These are phyloP conservation scores for Singerocomus rubriflavus DNA, from an alignment of 1,284 basidiomycete species.

Conservation along the genomic window DNA sequence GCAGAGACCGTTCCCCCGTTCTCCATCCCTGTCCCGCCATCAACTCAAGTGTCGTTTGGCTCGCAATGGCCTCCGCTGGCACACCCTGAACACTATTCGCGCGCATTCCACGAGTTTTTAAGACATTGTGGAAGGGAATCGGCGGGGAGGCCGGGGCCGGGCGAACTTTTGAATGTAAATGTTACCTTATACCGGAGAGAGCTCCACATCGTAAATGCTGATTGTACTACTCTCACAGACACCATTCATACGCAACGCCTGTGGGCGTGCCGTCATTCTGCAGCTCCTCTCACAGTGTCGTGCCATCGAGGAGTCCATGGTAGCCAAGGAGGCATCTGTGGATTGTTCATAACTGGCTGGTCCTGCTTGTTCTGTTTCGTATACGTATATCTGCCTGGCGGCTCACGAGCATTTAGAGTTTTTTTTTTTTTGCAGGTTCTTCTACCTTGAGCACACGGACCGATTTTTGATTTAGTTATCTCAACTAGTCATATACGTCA, in stretches of 20 bases:
- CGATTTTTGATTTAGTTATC: slow-evolving; percentile 4
- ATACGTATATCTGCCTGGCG: neutral
- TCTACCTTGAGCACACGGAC: neutral
- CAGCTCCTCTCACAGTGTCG: slow-evolving; percentile 66
- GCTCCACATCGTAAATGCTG: neutral
- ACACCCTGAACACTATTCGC: slow-evolving; percentile 59
- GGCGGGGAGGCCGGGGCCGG: slow-evolving; percentile 52
- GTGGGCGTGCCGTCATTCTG: slow-evolving; percentile 61
- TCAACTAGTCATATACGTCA: neutral
- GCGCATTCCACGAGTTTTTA: slow-evolving; percentile 72
- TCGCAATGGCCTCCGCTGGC: slow-evolving; percentile 63
- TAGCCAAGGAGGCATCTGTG: slow-evolving; percentile 36
- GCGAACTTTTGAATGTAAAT: slow-evolving; percentile 60
- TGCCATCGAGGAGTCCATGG: slow-evolving; percentile 57
- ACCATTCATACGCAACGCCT: slow-evolving; percentile 63
- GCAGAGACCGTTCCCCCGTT: slow-evolving; percentile 74
- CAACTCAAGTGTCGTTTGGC: slow-evolving; percentile 26
- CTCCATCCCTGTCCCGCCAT: slow-evolving; percentile 38
- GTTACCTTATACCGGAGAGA: neutral
- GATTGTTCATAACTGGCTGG: neutral
- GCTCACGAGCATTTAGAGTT: neutral
- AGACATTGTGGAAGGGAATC: slow-evolving; percentile 61
- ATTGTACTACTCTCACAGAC: slow-evolving; percentile 38
- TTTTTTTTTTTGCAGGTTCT: neutral
- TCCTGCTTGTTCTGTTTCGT: neutral